phyloP scores from a whole-genome alignment of 768 basidiomycete genomes.

The Daedalea quercina region DNA sequence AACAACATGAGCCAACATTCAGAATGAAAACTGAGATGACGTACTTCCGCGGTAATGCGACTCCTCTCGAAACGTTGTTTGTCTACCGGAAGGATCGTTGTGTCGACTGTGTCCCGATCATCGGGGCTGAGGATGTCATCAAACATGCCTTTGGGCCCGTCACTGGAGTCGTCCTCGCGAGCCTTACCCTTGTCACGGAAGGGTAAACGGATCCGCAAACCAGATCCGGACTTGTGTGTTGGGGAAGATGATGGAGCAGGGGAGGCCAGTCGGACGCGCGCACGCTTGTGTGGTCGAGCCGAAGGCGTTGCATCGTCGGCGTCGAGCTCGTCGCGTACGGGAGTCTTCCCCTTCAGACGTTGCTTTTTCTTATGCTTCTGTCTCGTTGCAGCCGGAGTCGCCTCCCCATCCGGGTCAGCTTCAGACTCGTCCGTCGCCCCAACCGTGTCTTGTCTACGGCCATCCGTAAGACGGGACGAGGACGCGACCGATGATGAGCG shows the following conservation, averaged over 20 bases:
- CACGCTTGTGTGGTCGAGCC: conserved; percentile 31
- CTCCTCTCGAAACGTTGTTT: conserved; percentile 69
- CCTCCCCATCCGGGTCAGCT: conserved; percentile 21
- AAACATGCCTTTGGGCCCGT: conserved; percentile 59
- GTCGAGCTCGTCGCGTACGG: conserved; percentile 20
- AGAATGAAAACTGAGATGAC: conserved; percentile 16
- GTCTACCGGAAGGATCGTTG: conserved; percentile 53
- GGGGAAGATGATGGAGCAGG: conserved; percentile 24
- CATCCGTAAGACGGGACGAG: conserved; percentile 25
- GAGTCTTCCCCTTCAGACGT: conserved; percentile 21
- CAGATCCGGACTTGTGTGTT: conserved; percentile 27
- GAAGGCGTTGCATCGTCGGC: conserved; percentile 10
- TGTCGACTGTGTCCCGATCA: conserved; percentile 71
- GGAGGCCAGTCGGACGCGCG: conserved; percentile 37
- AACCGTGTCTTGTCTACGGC: conserved; percentile 13
- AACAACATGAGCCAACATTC: neutral
- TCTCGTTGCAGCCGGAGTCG: conserved; percentile 21
- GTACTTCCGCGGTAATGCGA: conserved; percentile 67
- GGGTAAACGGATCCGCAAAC: conserved; percentile 48
- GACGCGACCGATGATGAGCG: conserved; percentile 40
- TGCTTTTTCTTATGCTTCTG: conserved; percentile 26
- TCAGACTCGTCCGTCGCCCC: conserved; percentile 25
- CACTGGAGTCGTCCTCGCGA: conserved; percentile 47
- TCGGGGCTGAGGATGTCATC: conserved; percentile 69
- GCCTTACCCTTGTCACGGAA: conserved; percentile 66